phyloP scores from a whole-genome alignment of 495 filamentous ascomycete genomes.

The Clohesyomyces aquaticus region DNA sequence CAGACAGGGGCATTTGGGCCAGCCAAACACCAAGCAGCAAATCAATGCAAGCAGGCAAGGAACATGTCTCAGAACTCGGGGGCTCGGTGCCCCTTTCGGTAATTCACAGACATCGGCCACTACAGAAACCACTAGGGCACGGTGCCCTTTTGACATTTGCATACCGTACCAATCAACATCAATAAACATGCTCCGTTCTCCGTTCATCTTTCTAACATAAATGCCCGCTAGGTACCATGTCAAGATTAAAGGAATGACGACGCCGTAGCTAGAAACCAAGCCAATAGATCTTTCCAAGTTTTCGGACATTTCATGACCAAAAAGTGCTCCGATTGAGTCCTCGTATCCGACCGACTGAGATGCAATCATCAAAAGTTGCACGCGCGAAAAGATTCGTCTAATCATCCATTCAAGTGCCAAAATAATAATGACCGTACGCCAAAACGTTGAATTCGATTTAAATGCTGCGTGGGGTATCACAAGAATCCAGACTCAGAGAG shows the following conservation, averaged over 20 bases:
- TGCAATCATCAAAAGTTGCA: too few species aligned
- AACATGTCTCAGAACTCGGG: neutral
- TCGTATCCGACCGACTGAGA: too few species aligned
- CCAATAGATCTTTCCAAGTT: neutral
- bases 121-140: neutral
- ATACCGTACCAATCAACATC: neutral
- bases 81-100: neutral
- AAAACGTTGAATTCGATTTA: conserved; percentile 10
- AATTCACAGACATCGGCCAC: neutral
- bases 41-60: neutral
- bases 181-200: neutral
- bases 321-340: neutral
- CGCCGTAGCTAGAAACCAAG: neutral
- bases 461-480: conserved; percentile 50
- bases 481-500: conserved; percentile 77
- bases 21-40: neutral
- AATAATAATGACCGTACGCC: conserved; percentile 15
- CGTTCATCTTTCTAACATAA: too few species aligned
- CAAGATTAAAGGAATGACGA: too few species aligned
- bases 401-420: conserved; percentile 6
- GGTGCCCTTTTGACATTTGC: neutral
- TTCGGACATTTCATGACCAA: too few species aligned
- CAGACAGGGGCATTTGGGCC: neutral
- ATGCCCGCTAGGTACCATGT: too few species aligned
- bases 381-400: neutral